Conservation (phyloP, 1,284 basidiomycete genomes). For the Sporisorium iseilematis-ciliati region DNA sequence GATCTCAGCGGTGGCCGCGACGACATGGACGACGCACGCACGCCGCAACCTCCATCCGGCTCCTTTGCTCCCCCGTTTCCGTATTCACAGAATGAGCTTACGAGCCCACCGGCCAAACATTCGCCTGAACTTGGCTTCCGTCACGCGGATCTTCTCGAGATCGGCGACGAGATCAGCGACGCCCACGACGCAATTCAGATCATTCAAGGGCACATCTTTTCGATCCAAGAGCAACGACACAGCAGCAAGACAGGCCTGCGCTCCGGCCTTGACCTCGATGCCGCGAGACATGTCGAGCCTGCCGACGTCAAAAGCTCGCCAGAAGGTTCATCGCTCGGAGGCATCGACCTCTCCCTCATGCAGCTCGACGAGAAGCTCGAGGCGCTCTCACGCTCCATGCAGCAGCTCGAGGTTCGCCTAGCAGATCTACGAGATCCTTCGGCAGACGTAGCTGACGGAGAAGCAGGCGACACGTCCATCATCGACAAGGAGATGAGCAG, state of each 20-base stretch:
- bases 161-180: conserved; percentile 40
- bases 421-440: conserved; percentile 16
- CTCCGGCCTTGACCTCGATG: background rate
- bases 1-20: conserved; percentile 5
- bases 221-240: conserved; percentile 57
- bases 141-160: conserved; percentile 29
- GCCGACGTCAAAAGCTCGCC: conserved; percentile 2
- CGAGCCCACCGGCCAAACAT: background rate
- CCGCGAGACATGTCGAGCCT: background rate
- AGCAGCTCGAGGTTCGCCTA: conserved; percentile 49
- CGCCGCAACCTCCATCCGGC: conserved; percentile 14
- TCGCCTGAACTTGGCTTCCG: conserved; percentile 14
- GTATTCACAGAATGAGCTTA: background rate
- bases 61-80: conserved; percentile 10
- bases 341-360: conserved; percentile 84
- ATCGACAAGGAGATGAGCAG: conserved; percentile 40
- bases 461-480: conserved; percentile 36
- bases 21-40: conserved; percentile 12
- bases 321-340: conserved; percentile 62
- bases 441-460: background rate
- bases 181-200: conserved; percentile 38
- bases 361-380: conserved; percentile 84
- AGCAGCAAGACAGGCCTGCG: conserved; percentile 6
- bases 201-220: conserved; percentile 53
- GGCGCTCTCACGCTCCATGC: conserved; percentile 71